Evolutionary conservation across 768 basidiomycete species (phyloP), one percentile per base, ranked within the genome.

Genomic region (Leccinum uliginosum): DNA sequence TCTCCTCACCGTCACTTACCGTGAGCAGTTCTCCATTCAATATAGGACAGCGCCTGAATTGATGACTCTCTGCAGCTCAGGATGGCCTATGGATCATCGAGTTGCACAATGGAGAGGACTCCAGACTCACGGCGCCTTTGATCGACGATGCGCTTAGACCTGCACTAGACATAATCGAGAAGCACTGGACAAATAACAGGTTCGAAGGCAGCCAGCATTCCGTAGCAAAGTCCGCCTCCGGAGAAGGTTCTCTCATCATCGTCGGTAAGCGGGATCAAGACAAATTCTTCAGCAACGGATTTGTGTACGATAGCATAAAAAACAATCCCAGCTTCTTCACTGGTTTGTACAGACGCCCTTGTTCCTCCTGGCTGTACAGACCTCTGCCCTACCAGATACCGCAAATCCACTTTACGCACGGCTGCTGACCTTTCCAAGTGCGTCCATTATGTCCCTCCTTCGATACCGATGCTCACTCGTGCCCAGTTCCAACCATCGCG

Each of bases 281-380:
- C 70, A 93, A 92, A 71, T 93, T 91, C 77, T 93, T 93, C 71
- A 90, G 87, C 72, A 93, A 91, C 62, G 91, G 90, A 1, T 81
- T 93, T 59, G 83, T 88, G 66, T 86, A 81, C 59, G 77, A 75
- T 4, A 80, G 75, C 38, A 73, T 80, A 7, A 66, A 75, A 29
- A 69, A 73, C 29, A 78, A 90, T 60, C 77, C 80, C 10, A 78
- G 77, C 57, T 91, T 89, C 74, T 85, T 90, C 69, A 76, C 79
- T n/a, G 61, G 90, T 89, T 63, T 56, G 77, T 67, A 19, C n/a
- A 26, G 2, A 2, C 0, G 4, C 58, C 10, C 43, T 46, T 49
- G 35, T 40, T 10, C 10, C 40, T 11, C 40, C 40, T 40, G 40
- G 10, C 40, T 19, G 40, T 40, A 19, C 40, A 40, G 10, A 40